Conservation (phyloP, 2,329 filamentous ascomycete species). For the Phialophora expanda region DNA sequence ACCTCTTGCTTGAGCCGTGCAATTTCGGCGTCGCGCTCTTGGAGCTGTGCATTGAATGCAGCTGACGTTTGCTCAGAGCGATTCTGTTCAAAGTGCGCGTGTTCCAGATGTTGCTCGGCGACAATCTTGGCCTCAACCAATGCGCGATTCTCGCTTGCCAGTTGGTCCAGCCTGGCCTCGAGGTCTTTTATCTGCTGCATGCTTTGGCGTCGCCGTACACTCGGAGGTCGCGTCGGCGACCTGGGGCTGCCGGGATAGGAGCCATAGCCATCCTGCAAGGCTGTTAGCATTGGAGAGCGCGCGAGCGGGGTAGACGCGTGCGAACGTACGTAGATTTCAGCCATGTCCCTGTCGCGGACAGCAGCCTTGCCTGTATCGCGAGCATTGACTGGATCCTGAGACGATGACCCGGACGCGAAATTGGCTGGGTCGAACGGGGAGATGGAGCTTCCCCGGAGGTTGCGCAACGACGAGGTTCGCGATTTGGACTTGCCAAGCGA, state of each 20-base stretch:
- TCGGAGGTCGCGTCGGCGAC: slow-evolving; percentile 91
- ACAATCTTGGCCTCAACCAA: slow-evolving; percentile 74
- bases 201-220: slow-evolving; percentile 95
- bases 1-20: slow-evolving; percentile 82
- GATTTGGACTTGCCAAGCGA: slow-evolving; percentile 50
- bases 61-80: slow-evolving; percentile 57
- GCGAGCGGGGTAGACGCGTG: background rate
- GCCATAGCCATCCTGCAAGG: slow-evolving; percentile 82
- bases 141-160: slow-evolving; percentile 81
- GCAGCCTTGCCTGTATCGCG: slow-evolving; percentile 75
- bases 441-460: slow-evolving; percentile 45
- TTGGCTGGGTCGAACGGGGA: slow-evolving; percentile 32
- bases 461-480: slow-evolving; percentile 45
- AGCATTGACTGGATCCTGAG: slow-evolving; percentile 70
- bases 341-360: slow-evolving; percentile 72
- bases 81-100: slow-evolving; percentile 59
- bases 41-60: slow-evolving; percentile 69
- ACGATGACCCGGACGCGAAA: slow-evolving; percentile 24
- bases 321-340: slow-evolving; percentile 87
- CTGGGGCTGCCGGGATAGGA: slow-evolving; percentile 82
- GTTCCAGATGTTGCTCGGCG: slow-evolving; percentile 69
- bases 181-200: slow-evolving; percentile 92
- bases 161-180: slow-evolving; percentile 80
- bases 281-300: slow-evolving; percentile 25
- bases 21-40: slow-evolving; percentile 86